Base-by-base conservation (phyloP, 176 grass and related monocot species). In the Leersia perrieri region DNA sequence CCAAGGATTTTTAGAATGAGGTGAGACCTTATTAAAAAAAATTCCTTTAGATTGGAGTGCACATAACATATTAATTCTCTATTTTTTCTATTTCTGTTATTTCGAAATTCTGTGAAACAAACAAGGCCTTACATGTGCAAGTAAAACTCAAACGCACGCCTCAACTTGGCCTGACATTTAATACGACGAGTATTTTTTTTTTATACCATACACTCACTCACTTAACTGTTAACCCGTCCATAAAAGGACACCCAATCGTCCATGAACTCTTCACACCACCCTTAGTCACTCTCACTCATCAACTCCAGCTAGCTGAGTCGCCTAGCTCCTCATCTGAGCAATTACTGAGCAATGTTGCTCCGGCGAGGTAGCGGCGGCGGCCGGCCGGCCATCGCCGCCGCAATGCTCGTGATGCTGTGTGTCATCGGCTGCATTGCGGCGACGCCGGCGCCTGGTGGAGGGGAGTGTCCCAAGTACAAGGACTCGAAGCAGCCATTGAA, bases 401-500 rank as follows among this genome's bases (percentile, higher is more conserved):
- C 29, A 7, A 4, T 78, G 23, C n/a, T 72, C 35, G 65, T 88
- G 27, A 5, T 49, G 45, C 29, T 42, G 23, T 85, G 69, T 49
- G 45, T 18, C 6, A 9, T 4, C 4, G 28, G 58, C 32, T 75
- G 60, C 80, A 23, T 63, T 23, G 40, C 51, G 1, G 34, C 36
- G 63, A 44, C 41, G 45, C 15, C 45, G 45, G 68, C 38, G 34
- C 45, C 60, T 28, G 47, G 35, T 5, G 45, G 23, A 22, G 51
- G 13, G 16, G 81, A 60, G 28, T 78, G 84, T 0, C 20, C 32
- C 39, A 87, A 33, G 83, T 89, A 87, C 79, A 92, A 67, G 81
- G 87, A 92, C 73, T 83, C 90, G 30, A 92, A 67, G 34, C 62
- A 80, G 63, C 83, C 63, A 33, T 63, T 92, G 13, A 83, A 81